Evolutionary conservation across 1,284 basidiomycete genomes (phyloP), one percentile per base, ranked within the genome.

Genomic region (Sanghuangporus baumii): DNA sequence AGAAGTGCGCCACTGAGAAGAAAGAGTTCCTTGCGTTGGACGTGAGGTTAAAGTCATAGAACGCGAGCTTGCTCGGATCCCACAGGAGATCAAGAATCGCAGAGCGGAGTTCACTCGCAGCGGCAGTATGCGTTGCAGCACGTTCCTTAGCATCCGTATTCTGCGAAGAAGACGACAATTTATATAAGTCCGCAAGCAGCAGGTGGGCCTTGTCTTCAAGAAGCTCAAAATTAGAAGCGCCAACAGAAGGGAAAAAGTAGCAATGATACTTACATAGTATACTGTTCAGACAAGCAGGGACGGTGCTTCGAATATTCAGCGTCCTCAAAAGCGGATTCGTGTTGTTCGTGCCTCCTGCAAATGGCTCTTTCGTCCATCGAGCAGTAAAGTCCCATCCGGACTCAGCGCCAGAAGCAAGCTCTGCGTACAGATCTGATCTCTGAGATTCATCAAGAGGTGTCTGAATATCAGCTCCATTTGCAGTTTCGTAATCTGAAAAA

Each of bases 361-460:
- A 73, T 47, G 79, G 82, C 54, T 79, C 68, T 47, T 76, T 75
- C 60, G 82, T 73, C 75, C 79, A 84, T 40, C 87, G 78, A 1
- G 76, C 74, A 8, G 74, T 75, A 60, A 78, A 83, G 65, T 83
- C 82, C 82, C 81, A 84, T 3, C 78, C 94, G 11, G 83, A 85
- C 77, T 97, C 94, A 1, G 94, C 95, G 50, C 93, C 94, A 57
- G 81, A 83, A 0, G 95, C 94, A 20, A 98, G 82, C 72, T 96
- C 89, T n/a, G 90, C 83, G 70, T 95, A 98, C n/a, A 98, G 73
- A 2, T 80, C 83, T 0, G 81, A 80, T 55, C 82, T 79, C 70
- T 88, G 74, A 1, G 79, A 75, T 20, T 86, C 85, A 62, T 83
- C 89, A 56, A 93, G 74, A 4, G 83, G 71, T 0, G 84, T 81